Evolutionary conservation across 208 protist species (phyloP).

Genomic region (Porcisia hertigi): DNA sequence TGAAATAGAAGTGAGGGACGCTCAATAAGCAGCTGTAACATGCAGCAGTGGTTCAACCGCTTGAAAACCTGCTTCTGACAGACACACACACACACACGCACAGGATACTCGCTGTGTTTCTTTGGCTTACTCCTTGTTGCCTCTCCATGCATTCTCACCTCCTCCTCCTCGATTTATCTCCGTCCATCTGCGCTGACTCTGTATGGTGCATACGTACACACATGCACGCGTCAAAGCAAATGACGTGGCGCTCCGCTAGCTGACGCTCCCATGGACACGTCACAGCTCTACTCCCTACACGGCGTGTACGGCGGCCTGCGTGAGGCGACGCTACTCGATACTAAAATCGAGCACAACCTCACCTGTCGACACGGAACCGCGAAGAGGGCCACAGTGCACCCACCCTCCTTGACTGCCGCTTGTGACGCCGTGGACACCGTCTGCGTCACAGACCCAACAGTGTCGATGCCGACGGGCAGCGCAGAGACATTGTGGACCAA

Average conservation of each 20-base stretch:
- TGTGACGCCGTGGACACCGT: background rate
- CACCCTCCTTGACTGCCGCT: background rate
- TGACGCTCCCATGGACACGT: background rate
- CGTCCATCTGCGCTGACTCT: background rate
- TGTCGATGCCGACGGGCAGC: background rate
- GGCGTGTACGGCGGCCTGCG: conserved; percentile 4
- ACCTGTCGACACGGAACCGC: background rate
- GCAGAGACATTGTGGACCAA: background rate
- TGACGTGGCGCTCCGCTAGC: background rate
- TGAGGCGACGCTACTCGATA: background rate
- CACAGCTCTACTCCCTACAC: background rate
- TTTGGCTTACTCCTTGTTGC: background rate
- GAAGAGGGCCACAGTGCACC: background rate
- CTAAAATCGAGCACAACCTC: background rate
- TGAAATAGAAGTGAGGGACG: background rate
- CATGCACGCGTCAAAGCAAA: background rate
- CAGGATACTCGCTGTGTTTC: background rate
- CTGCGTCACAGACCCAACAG: too few species aligned
- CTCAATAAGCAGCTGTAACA: background rate
- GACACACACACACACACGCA: background rate
- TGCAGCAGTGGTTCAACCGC: background rate
- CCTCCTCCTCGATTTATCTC: background rate
- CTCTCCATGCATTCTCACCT: background rate
- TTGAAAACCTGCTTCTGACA: background rate
- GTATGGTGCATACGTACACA: background rate